These are phyloP conservation scores for Pythium rishiriense DNA, from an alignment of 352 stramenopile species.

Conservation along the genomic window DNA sequence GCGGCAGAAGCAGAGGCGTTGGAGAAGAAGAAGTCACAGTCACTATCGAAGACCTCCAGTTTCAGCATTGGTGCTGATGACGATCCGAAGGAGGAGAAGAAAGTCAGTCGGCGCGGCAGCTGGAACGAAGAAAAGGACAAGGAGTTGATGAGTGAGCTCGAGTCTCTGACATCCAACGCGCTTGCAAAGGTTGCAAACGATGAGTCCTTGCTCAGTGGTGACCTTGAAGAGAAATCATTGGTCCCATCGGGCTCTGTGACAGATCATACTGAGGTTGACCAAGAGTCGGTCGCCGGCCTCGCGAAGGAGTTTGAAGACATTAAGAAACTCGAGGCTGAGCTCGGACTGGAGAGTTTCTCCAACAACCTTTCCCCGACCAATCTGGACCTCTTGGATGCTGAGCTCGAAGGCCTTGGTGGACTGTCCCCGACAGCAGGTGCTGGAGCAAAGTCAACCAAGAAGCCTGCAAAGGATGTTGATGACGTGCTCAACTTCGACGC, in stretches of 20 bases:
- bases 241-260: conserved; percentile 7
- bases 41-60: conserved; percentile 25
- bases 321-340: conserved; percentile 80
- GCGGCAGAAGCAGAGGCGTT: conserved; percentile 36
- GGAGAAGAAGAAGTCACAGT: conserved; percentile 39
- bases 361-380: conserved; percentile 50
- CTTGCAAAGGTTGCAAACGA: conserved; percentile 48
- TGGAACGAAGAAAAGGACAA: conserved; percentile 88
- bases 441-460: conserved; percentile 25
- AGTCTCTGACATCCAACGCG: conserved; percentile 68
- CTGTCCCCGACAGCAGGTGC: conserved; percentile 50
- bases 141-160: conserved; percentile 83
- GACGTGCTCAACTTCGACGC: conserved; percentile 86
- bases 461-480: conserved; percentile 36
- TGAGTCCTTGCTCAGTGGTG: conserved; percentile 26
- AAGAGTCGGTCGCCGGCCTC: conserved; percentile 45
- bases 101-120: conserved; percentile 63
- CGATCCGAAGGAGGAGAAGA: conserved; percentile 39
- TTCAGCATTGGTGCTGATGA: conserved; percentile 83
- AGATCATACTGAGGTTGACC: conserved; percentile 14
- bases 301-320: conserved; percentile 82
- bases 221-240: conserved; percentile 49
- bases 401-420: conserved; percentile 63
- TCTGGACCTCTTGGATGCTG: conserved; percentile 70
- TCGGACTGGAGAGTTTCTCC: conserved; percentile 67